A percentile compares a stretch with the other conserved stretches of the same genome.
Evolutionary conservation across 352 stramenopile genomes (phyloP).

Genomic region (Plasmopara halstedii): DNA sequence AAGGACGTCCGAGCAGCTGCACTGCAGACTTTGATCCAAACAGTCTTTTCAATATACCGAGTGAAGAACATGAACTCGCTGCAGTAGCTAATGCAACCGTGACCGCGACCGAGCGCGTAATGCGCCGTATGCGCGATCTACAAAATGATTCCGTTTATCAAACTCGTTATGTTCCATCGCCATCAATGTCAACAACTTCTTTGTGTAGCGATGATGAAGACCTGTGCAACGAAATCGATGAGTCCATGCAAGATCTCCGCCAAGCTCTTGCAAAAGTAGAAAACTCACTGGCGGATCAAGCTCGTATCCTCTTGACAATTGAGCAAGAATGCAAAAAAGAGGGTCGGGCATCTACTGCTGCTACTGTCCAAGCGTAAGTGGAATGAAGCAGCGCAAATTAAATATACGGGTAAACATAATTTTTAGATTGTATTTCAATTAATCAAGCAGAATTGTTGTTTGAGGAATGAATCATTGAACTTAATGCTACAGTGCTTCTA

Average conservation of each 20-base stretch:
- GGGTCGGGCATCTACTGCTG: background rate
- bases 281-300: conserved; percentile 46
- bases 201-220: conserved; percentile 14
- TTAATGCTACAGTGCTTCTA: no score
- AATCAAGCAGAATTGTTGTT: conserved; percentile 15
- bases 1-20: conserved; percentile 12
- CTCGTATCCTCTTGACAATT: conserved; percentile 38
- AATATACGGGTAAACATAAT: no score
- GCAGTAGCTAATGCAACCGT: conserved; percentile 5
- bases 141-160: conserved; percentile 27
- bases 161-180: conserved; percentile 12
- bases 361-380: conserved; percentile 4
- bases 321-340: conserved; percentile 34
- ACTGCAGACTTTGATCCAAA: conserved; percentile 24
- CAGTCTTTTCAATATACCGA: conserved; percentile 31
- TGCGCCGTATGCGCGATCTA: conserved; percentile 19
- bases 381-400: no score
- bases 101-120: conserved; percentile 11
- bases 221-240: conserved; percentile 10
- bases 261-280: conserved; percentile 38
- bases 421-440: background rate
- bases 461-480: no score
- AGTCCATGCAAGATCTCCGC: conserved; percentile 19
- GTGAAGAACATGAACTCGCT: conserved; percentile 17
- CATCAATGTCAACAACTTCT: conserved; percentile 19